A percentile compares a stretch with the other conserved stretches of the same genome.
These are phyloP conservation scores for Porcisia hertigi DNA, from an alignment of 208 protist species.

Conservation along the genomic window DNA sequence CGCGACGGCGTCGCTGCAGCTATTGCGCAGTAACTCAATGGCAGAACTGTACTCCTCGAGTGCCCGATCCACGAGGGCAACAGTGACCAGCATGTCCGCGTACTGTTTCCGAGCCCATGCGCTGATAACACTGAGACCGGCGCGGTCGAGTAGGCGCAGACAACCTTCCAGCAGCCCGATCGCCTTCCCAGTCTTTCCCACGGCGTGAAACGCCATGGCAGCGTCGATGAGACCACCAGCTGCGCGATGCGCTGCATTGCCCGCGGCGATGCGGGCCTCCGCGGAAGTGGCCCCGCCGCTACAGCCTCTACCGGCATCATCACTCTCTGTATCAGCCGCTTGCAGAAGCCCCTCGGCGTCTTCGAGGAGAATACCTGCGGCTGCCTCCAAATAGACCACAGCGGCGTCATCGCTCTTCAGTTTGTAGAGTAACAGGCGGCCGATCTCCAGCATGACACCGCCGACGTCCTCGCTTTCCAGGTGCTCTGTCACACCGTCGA, in stretches of 20 bases:
- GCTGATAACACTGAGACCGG: slow-evolving; percentile 38
- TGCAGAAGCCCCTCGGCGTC: slow-evolving; percentile 45
- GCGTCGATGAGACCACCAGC: slow-evolving; percentile 59
- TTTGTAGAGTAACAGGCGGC: slow-evolving; percentile 59
- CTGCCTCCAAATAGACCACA: slow-evolving; percentile 69
- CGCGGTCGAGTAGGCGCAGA: slow-evolving; percentile 48
- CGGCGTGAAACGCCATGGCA: slow-evolving; percentile 50
- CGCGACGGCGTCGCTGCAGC: slow-evolving; percentile 13
- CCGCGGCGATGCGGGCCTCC: slow-evolving; percentile 11
- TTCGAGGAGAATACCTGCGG: slow-evolving; percentile 54
- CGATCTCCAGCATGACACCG: slow-evolving; percentile 68
- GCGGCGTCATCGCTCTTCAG: slow-evolving; percentile 14
- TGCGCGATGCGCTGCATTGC: slow-evolving; percentile 43
- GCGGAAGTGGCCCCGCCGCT: not conserved
- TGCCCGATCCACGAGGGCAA: slow-evolving; percentile 62
- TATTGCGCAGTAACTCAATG: slow-evolving; percentile 48
- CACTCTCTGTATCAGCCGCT: not conserved
- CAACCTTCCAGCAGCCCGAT: slow-evolving; percentile 65
- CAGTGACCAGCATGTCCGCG: slow-evolving; percentile 56
- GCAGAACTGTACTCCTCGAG: slow-evolving; percentile 51
- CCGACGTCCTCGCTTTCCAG: slow-evolving; percentile 51
- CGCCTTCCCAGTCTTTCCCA: slow-evolving; percentile 48
- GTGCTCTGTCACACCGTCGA: slow-evolving; percentile 50
- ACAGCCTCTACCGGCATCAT: not conserved
- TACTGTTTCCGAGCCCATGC: slow-evolving; percentile 67